These are phyloP conservation scores for Arabidopsis lyrata DNA, from an alignment of 441 rosid species.

Conservation along the genomic window DNA sequence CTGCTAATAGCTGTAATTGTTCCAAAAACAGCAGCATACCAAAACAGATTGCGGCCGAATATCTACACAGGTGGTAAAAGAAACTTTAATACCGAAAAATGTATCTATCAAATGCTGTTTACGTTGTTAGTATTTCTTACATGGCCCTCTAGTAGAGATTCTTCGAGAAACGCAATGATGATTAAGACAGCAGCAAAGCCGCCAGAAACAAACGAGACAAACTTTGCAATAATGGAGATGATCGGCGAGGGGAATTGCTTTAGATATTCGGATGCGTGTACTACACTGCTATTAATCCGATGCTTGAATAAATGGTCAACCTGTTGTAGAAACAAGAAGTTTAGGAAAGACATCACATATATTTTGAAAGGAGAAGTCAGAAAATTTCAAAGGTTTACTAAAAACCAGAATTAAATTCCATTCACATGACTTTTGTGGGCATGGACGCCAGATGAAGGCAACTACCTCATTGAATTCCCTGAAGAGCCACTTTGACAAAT, in stretches of 20 bases:
- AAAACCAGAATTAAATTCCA: constrained; percentile 7
- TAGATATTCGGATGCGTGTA: constrained; percentile 86
- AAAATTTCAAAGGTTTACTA: not conserved
- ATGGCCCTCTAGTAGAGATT: constrained; percentile 98
- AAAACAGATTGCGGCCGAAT: constrained; percentile 94
- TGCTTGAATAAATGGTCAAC: constrained; percentile 99
- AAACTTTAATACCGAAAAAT: constrained; percentile 14
- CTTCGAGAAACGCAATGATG: constrained; percentile 98
- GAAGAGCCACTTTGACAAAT: constrained; percentile 93
- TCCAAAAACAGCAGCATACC: constrained; percentile 99
- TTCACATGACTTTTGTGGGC: constrained; percentile 9
- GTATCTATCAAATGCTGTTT: constrained; percentile 15
- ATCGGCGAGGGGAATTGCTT: constrained; percentile 94
- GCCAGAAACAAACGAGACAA: constrained; percentile 96
- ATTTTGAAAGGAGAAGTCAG: not conserved
- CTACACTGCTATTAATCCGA: constrained; percentile 88
- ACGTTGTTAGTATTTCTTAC: constrained; percentile 51
- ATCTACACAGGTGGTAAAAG: constrained; percentile 59
- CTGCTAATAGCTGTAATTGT: constrained; percentile 97
- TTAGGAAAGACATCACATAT: constrained; percentile 21
- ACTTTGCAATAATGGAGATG: constrained; percentile 88
- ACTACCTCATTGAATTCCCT: constrained; percentile 98
- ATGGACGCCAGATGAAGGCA: constrained; percentile 16
- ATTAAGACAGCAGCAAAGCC: constrained; percentile 96
- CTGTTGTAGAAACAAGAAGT: constrained; percentile 51